phyloP scores from a whole-genome alignment of 2,329 filamentous ascomycete genomes.

The Cryphonectria radicalis region DNA sequence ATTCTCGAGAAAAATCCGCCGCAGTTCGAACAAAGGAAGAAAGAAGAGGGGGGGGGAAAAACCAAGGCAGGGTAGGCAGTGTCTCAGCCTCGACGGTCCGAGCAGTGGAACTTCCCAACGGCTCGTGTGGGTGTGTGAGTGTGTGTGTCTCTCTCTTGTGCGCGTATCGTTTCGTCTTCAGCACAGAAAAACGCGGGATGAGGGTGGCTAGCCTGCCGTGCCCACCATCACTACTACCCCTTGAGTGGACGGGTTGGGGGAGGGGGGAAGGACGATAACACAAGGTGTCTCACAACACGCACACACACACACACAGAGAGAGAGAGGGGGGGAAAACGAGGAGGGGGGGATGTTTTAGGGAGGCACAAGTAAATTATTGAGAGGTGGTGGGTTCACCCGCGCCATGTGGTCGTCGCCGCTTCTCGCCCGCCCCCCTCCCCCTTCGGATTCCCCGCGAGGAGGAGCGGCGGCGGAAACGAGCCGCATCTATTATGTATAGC shows the following conservation, averaged over 20 bases:
- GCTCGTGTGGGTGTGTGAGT: background rate
- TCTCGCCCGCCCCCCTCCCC: background rate
- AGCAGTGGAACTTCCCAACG: background rate
- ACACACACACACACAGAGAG: background rate
- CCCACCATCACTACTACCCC: background rate
- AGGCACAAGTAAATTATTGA: background rate
- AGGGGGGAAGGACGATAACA: background rate
- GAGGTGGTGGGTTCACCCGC: background rate
- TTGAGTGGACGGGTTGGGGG: background rate
- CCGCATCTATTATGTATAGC: background rate
- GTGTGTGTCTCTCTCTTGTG: background rate
- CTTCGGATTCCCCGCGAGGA: background rate
- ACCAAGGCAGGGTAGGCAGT: background rate
- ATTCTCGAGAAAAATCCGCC: background rate
- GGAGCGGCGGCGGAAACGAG: background rate
- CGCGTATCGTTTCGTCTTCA: slow-evolving; percentile 3
- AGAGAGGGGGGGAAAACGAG: background rate
- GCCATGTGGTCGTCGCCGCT: background rate
- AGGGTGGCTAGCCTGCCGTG: background rate
- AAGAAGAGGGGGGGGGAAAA: background rate
- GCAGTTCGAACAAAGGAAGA: background rate
- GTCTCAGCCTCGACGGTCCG: slow-evolving; percentile 4
- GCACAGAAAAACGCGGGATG: background rate
- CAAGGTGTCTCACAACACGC: background rate
- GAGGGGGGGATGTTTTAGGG: background rate